Percentiles rank a stretch among this genome's conserved stretches.
These are phyloP conservation scores for Proliferodiscus dingleyae DNA, from an alignment of 2,329 filamentous ascomycete species.

Conservation along the genomic window DNA sequence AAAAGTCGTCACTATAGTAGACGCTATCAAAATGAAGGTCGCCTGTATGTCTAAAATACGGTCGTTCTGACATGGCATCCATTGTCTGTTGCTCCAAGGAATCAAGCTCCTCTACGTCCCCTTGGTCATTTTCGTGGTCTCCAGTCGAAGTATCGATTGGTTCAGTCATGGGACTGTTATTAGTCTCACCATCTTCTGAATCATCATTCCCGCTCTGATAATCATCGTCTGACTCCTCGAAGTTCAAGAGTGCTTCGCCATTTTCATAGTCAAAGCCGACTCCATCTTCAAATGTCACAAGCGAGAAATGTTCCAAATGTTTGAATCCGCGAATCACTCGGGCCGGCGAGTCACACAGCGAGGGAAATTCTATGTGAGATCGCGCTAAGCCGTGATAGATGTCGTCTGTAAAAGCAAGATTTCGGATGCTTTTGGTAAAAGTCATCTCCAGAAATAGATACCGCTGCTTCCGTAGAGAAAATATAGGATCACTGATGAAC, in stretches of 20 bases:
- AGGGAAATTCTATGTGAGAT: neutral
- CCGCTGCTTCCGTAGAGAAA: conserved; percentile 8
- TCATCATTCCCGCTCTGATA: neutral
- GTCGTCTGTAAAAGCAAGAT: conserved; percentile 9
- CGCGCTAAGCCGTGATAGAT: neutral
- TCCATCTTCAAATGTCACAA: conserved; percentile 4
- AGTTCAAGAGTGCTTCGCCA: neutral
- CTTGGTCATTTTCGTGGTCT: neutral
- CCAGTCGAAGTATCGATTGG: neutral
- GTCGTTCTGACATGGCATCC: neutral
- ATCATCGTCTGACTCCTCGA: neutral
- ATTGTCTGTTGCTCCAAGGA: neutral
- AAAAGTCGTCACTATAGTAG: neutral
- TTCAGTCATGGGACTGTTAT: neutral
- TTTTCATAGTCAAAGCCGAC: neutral
- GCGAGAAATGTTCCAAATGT: conserved; percentile 7
- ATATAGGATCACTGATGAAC: conserved; percentile 17
- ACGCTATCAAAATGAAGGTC: conserved; percentile 13
- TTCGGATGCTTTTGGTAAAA: conserved; percentile 3
- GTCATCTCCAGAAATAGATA: conserved; percentile 6
- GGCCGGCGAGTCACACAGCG: neutral
- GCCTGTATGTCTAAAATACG: conserved; percentile 8
- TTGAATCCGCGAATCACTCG: conserved; percentile 4
- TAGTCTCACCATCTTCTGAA: neutral
- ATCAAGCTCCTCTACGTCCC: neutral